Percentiles rank a stretch among this genome's conserved stretches.
Conservation (phyloP, 176 grass and related monocot species). For the Hordeum vulgare region DNA sequence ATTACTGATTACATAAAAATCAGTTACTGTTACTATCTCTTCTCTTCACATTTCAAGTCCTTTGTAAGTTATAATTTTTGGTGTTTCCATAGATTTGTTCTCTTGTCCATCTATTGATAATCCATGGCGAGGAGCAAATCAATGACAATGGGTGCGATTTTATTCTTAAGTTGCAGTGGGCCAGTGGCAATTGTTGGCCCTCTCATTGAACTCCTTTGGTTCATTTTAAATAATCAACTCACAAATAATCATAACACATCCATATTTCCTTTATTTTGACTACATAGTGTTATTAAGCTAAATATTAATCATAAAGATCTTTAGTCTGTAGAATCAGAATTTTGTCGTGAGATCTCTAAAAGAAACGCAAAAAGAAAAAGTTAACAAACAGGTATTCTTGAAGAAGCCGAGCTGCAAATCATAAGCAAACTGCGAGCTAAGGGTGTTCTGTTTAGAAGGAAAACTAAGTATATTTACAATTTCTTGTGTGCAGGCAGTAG, state of each 20-base stretch:
- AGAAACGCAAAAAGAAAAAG: not conserved
- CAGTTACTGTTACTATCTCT: not conserved
- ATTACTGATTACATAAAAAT: not conserved
- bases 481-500: conserved; percentile 47
- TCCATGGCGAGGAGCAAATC: not conserved
- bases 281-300: not conserved
- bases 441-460: not conserved
- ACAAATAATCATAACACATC: not conserved
- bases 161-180: not conserved
- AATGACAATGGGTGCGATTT: not conserved
- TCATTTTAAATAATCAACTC: not conserved
- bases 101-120: not conserved
- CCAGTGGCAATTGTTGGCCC: not conserved
- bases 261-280: not conserved
- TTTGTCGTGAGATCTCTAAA: not conserved
- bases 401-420: not conserved
- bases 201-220: not conserved
- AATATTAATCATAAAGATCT: not conserved
- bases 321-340: not conserved
- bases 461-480: not conserved
- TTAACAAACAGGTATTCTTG: not conserved
- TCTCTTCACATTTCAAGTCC: not conserved
- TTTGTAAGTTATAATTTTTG: not conserved
- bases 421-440: not conserved
- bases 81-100: not conserved